Evolutionary conservation across 345 rosid species (phyloP), one percentile per base, ranked within the genome.

Genomic region (Moringa oleifera): DNA sequence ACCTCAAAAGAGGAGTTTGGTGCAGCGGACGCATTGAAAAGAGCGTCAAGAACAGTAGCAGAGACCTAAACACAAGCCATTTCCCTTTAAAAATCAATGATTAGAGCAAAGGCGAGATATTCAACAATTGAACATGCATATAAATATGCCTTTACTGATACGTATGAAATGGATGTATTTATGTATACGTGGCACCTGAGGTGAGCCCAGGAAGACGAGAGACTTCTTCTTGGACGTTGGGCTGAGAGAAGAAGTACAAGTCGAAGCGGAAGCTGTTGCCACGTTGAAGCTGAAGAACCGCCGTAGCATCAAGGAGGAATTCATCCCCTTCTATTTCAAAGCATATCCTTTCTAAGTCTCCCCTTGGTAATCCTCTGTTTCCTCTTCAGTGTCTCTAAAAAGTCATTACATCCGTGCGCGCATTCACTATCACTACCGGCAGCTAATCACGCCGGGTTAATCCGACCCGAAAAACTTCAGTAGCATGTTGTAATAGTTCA

Each of bases 131-230:
- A 41, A 41, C 13, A 4, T 15, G 6, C 2, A 41, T 41, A 5
- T 41, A 4, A 7, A 15, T 7, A 41, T 41, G 12, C 13, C 6
- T 41, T 4, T 41, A 41, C 13, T 5, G 6, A 15, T 15, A 41
- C 12, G 12, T 28, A 28, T 28, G 8, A 20, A 0, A 55, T 20
- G 54, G 6, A 19, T 16, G 25, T 21, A 19, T 53, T 23, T 22
- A 58, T 62, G 18, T 16, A 51, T 24, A 25, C 5, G 9, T 15
- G 25, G 53, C 24, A 86, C 99, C 87, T 88, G 79, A 71, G 98
- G 97, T 71, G 99, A 86, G 62, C 97, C 99, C 63, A 94, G 59
- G 83, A 94, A 90, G 72, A 90, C 86, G 41, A 90, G 85, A 9
- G 90, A 72, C 68, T 81, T 90, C 78, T 85, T 90, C 83, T 72